These are phyloP conservation scores for Misopates orontium DNA, from an alignment of 257 asterid species.

Conservation along the genomic window DNA sequence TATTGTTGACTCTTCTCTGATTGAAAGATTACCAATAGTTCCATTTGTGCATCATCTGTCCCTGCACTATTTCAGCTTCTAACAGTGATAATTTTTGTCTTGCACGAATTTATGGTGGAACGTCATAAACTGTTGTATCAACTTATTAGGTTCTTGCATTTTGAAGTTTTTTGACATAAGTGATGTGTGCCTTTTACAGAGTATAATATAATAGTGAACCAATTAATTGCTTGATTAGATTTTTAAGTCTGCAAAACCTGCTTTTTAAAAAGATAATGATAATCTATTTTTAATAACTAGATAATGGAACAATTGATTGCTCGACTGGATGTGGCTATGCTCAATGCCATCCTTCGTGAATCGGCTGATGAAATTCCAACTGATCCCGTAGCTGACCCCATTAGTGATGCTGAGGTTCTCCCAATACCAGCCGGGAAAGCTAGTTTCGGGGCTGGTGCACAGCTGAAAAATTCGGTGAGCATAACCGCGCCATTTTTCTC, in stretches of 20 bases:
- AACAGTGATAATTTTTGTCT: neutral
- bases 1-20: neutral
- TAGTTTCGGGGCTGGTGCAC: conserved; percentile 91
- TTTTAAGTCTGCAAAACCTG: neutral
- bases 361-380: conserved; percentile 80
- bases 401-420: conserved; percentile 72
- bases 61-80: neutral
- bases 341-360: conserved; percentile 80
- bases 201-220: conserved; percentile 4
- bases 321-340: conserved; percentile 85
- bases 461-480: conserved; percentile 76
- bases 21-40: neutral
- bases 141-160: neutral
- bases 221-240: conserved; percentile 16
- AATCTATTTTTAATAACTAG: conserved; percentile 34
- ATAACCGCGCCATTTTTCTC: neutral
- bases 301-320: conserved; percentile 79
- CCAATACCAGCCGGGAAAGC: conserved; percentile 78
- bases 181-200: neutral
- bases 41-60: neutral
- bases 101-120: neutral
- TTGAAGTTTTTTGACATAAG: neutral
- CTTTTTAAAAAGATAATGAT: conserved; percentile 2
- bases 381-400: conserved; percentile 87
- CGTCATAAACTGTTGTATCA: neutral